Conservation (phyloP, 2,329 filamentous ascomycete genomes). For the Raffaelea arxii region DNA sequence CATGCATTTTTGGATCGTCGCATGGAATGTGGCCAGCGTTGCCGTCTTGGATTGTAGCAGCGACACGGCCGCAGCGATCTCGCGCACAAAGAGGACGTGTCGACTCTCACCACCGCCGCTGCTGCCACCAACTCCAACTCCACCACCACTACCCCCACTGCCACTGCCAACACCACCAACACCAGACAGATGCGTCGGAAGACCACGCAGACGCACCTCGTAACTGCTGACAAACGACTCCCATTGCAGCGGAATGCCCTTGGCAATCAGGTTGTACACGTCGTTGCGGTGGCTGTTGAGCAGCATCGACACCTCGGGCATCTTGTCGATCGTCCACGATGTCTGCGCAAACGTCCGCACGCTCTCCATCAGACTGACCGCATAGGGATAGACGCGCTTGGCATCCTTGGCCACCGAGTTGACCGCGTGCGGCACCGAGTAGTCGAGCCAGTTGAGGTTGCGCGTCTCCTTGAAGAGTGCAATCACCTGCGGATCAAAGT, state of each 20-base stretch:
- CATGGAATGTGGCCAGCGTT: constrained; percentile 67
- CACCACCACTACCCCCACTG: not conserved
- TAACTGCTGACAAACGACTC: constrained; percentile 97
- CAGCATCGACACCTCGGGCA: constrained; percentile 80
- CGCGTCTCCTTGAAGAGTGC: constrained; percentile 97
- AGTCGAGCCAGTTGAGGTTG: constrained; percentile 91
- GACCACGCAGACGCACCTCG: constrained; percentile 73
- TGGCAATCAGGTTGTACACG: constrained; percentile 70
- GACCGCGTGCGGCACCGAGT: constrained; percentile 85
- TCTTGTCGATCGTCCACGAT: constrained; percentile 68
- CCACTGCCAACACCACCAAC: constrained; percentile 23
- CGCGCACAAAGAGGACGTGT: constrained; percentile 92
- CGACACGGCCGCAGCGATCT: constrained; percentile 81
- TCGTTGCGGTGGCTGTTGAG: constrained; percentile 89
- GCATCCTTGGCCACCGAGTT: constrained; percentile 96
- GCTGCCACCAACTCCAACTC: constrained; percentile 32
- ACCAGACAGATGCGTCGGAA: constrained; percentile 46
- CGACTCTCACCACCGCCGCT: constrained; percentile 61
- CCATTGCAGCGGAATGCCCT: constrained; percentile 87
- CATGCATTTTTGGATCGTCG: constrained; percentile 72
- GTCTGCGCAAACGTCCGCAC: constrained; percentile 91
- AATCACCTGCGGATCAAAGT: constrained; percentile 96
- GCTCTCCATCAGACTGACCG: constrained; percentile 97
- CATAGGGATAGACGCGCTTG: constrained; percentile 96
- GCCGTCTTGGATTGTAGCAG: constrained; percentile 81